These are phyloP conservation scores for Byssothecium circinans DNA, from an alignment of 2,329 filamentous ascomycete genomes.

Conservation along the genomic window DNA sequence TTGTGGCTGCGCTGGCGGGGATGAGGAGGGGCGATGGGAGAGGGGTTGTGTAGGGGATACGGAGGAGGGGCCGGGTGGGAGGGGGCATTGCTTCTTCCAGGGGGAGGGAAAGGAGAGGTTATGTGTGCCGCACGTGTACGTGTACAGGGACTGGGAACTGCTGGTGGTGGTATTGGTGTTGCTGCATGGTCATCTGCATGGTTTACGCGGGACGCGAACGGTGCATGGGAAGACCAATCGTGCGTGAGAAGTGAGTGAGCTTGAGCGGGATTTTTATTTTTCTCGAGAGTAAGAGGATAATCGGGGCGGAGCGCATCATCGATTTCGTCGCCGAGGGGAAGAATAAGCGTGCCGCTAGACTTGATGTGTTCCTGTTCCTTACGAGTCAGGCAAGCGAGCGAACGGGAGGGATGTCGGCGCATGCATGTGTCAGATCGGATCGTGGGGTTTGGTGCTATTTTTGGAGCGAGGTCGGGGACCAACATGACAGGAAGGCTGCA, in stretches of 20 bases:
- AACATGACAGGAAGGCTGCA: not conserved
- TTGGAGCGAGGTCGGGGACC: conserved; percentile 6
- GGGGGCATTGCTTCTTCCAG: conserved; percentile 14
- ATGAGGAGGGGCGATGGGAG: conserved; percentile 75
- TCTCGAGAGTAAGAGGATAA: too few relatives aligned
- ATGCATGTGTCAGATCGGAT: conserved; percentile 1
- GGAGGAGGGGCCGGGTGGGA: conserved; percentile 65
- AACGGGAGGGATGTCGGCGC: not conserved
- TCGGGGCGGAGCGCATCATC: conserved; percentile 1
- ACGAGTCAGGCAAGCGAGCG: not conserved
- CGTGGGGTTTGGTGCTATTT: conserved; percentile 6
- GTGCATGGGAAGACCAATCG: too few relatives aligned
- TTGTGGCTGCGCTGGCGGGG: conserved; percentile 69
- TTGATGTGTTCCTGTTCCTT: not conserved
- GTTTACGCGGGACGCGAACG: too few relatives aligned
- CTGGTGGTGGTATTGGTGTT: too few relatives aligned
- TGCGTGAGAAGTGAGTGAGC: too few relatives aligned
- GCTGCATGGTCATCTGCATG: too few relatives aligned
- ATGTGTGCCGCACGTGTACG: not conserved
- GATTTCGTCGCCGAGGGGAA: not conserved
- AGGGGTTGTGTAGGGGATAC: conserved; percentile 87
- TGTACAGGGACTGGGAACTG: too few relatives aligned
- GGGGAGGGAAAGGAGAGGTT: too few relatives aligned
- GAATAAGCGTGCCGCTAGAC: not conserved
- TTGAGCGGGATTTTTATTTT: too few relatives aligned